Conservation (phyloP, 176 grass and related monocot species). For the Carex parvula region DNA sequence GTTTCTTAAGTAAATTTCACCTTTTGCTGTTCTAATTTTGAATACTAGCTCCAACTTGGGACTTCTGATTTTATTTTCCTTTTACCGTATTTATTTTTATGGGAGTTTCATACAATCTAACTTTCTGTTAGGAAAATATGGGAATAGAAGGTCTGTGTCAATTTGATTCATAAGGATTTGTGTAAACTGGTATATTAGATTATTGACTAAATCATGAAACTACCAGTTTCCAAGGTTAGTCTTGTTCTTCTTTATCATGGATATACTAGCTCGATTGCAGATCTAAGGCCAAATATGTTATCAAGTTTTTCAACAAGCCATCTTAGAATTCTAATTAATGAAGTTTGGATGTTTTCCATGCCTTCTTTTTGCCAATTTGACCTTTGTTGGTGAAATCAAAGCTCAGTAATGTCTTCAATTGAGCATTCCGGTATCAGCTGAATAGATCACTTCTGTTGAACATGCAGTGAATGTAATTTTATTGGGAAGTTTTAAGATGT, state of each 20-base stretch:
- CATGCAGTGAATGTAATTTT: not conserved
- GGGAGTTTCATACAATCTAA: not conserved
- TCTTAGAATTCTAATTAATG: not conserved
- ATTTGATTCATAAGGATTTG: not conserved
- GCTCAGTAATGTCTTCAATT: not conserved
- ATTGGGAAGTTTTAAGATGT: not conserved
- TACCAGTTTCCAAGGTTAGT: conserved; percentile 1
- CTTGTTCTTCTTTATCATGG: not conserved
- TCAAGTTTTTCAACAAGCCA: not conserved
- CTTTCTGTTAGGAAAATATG: not conserved
- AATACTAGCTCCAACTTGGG: not conserved
- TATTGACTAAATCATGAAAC: not conserved
- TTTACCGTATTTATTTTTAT: not conserved
- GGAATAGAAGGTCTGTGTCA: not conserved
- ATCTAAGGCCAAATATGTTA: conserved; percentile 16
- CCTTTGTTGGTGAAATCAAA: conserved; percentile 27
- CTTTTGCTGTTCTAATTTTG: not conserved
- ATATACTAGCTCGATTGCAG: conserved; percentile 3
- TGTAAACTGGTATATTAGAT: not conserved
- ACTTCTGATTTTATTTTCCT: not conserved
- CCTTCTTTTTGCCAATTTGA: not conserved
- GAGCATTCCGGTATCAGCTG: not conserved
- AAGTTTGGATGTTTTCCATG: not conserved
- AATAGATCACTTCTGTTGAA: not conserved
- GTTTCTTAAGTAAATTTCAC: not conserved